Conservation (phyloP, 129 eudicot species). For the Saussurea involucrata region DNA sequence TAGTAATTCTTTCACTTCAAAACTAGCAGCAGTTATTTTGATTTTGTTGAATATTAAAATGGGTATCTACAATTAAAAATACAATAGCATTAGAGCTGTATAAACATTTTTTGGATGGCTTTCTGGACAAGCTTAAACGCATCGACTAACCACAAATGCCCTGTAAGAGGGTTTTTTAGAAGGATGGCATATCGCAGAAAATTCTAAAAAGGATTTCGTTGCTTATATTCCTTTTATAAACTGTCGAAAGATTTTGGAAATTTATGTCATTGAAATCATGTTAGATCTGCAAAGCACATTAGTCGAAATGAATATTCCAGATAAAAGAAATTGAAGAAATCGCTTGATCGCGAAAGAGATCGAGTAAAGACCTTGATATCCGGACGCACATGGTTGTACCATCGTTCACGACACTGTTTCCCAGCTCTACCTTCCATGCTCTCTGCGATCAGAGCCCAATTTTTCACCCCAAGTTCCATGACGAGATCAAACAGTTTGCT, state of each 20-base stretch:
- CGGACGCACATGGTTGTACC: conserved; percentile 62
- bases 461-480: conserved; percentile 33
- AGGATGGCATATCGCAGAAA: not conserved
- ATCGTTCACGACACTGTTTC: conserved; percentile 78
- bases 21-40: not conserved
- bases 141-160: too few relatives aligned
- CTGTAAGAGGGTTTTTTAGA: not conserved
- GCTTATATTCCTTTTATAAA: not conserved
- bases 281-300: not conserved
- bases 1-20: not conserved
- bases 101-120: too few relatives aligned
- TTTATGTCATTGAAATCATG: not conserved
- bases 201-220: not conserved
- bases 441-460: conserved; percentile 56
- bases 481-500: conserved; percentile 48
- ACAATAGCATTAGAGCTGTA: not conserved
- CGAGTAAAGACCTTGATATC: conserved; percentile 53
- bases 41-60: not conserved
- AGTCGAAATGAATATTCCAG: not conserved
- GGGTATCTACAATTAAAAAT: not conserved
- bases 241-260: not conserved
- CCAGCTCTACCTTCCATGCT: conserved; percentile 51
- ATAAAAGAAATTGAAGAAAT: not conserved
- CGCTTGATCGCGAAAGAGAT: not conserved
- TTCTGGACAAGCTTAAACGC: not conserved